A percentile compares a stretch with the other conserved stretches of the same genome.
Conservation (phyloP, 2,329 filamentous ascomycete species). For the Rutstroemia sp. region DNA sequence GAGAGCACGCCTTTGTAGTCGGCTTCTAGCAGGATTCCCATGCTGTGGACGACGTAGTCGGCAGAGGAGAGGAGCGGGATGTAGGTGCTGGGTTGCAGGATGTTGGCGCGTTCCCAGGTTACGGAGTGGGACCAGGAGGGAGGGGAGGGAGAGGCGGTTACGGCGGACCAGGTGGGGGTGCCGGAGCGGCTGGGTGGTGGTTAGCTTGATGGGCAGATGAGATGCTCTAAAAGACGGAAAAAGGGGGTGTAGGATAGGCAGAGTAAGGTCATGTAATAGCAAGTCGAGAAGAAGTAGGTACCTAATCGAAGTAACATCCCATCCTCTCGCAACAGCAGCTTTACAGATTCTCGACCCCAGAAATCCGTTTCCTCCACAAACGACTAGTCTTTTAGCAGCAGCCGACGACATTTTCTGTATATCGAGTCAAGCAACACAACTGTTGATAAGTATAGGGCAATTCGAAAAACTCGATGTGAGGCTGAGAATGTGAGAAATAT, state of each 20-base stretch:
- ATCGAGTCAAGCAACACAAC: no score
- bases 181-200: conserved; percentile 66
- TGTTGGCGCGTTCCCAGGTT: conserved; percentile 78
- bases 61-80: conserved; percentile 71
- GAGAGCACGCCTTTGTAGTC: conserved; percentile 93
- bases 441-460: no score
- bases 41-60: conserved; percentile 83
- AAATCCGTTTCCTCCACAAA: conserved; percentile 92
- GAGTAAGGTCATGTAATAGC: background rate
- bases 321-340: conserved; percentile 75
- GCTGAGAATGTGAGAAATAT: no score
- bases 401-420: conserved; percentile 9
- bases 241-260: conserved; percentile 21
- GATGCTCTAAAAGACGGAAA: no score
- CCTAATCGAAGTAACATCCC: conserved; percentile 92
- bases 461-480: no score
- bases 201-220: background rate
- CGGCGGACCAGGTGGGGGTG: conserved; percentile 73
- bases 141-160: conserved; percentile 58
- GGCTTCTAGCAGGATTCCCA: conserved; percentile 93
- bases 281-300: conserved; percentile 29
- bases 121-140: conserved; percentile 80
- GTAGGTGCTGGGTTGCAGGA: conserved; percentile 62
- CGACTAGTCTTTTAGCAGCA: conserved; percentile 66
- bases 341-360: conserved; percentile 85